Base-by-base conservation (phyloP, 345 rosid species). In the Arabidopsis arenosa region DNA sequence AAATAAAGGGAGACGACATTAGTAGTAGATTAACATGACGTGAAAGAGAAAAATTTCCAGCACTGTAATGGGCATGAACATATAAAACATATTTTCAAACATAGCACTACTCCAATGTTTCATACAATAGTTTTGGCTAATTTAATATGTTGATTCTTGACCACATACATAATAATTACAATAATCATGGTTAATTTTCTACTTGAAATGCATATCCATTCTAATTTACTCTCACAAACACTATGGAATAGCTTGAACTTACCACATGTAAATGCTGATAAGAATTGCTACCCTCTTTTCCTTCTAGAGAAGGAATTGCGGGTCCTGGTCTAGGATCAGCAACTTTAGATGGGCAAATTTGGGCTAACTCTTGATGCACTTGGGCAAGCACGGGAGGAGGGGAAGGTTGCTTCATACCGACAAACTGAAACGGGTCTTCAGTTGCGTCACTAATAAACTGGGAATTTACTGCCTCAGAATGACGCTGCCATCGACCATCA, bases 271-370 rank as follows among this genome's bases (percentile, higher is more conserved):
- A 79, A 81, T 89, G 89, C 76, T 92, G 96, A 73, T 81, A 90
- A 9, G 96, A 74, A 75, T 78, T 86, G 56, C 88, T 72, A 80
- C 83, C 83, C 15, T 81, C 77, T 55, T 76, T 63, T 40, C 49
- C 89, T 75, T 87, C 86, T 78, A 79, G 81, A 70, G 84, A 81
- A 83, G 87, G 74, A 72, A 88, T 83, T 70, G 94, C 92, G 53
- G 93, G 98, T 75, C 99, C 99, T 75, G 99, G 99, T 83, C 99
- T 90, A 63, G 98, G 99, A 81, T 95, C 99, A 51, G 99, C 99
- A 68, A 95, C 98, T 85, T 80, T 92, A 45, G 98, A 92, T 44
- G 99, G 94, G 77, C 87, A 85, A 49, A 95, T 90, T 32, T 85
- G 86, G 76, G 97, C 74, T 26, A 32, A 26, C 1, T 82, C 87